Evolutionary conservation across 2,329 filamentous ascomycete genomes (phyloP).

Genomic region (Scytalidium sp.): DNA sequence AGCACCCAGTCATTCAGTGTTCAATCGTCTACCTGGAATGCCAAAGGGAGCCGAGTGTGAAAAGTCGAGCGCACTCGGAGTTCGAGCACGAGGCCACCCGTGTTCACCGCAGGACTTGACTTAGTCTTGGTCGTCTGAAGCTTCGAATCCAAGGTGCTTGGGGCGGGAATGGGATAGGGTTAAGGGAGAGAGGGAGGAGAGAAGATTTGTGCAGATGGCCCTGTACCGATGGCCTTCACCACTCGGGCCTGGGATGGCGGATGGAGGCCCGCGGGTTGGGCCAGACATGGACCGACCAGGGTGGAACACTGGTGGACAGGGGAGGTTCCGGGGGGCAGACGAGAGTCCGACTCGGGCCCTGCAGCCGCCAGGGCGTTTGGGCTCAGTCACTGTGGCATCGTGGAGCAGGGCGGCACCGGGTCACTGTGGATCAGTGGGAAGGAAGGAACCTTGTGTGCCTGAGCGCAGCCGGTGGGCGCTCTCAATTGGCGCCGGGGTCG

Average conservation of each 20-base stretch:
- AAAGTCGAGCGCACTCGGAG: not conserved
- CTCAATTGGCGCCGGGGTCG: not conserved
- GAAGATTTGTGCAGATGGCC: not conserved
- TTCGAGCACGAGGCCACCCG: not conserved
- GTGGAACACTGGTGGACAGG: too few species aligned
- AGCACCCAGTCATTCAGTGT: not conserved
- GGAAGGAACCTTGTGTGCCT: too few species aligned
- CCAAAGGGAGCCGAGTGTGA: not conserved
- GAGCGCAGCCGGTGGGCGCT: not conserved
- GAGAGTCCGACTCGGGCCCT: not conserved
- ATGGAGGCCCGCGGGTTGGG: not conserved
- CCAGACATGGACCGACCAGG: too few species aligned
- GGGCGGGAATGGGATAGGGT: not conserved
- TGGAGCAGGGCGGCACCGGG: too few species aligned
- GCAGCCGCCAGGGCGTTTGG: not conserved
- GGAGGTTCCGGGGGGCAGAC: not conserved
- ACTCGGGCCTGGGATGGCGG: not conserved
- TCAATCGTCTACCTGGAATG: not conserved
- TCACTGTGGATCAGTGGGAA: too few species aligned
- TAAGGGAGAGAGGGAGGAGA: not conserved
- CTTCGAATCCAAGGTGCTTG: not conserved
- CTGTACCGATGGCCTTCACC: not conserved
- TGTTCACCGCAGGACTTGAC: not conserved
- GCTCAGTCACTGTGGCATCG: not conserved
- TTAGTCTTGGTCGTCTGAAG: not conserved